Percentiles rank a stretch among this genome's conserved stretches.
Conservation (phyloP, 768 basidiomycete species). For the Neoboletus subvelutipes region DNA sequence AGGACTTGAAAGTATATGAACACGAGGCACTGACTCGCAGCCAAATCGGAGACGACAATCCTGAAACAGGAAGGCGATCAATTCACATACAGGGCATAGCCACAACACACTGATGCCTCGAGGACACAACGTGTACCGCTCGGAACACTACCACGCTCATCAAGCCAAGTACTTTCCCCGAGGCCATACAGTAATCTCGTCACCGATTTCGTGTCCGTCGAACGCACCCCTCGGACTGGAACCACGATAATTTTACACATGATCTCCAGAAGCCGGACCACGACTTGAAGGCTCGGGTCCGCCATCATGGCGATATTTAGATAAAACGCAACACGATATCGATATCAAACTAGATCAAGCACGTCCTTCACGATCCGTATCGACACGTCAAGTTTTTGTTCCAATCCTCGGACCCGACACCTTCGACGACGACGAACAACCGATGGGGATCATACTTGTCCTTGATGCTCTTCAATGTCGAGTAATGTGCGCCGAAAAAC, state of each 20-base stretch:
- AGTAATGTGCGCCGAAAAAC: conserved; percentile 49
- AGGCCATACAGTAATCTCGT: conserved; percentile 1
- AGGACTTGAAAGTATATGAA: background rate
- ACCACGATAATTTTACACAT: background rate
- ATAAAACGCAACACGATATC: background rate
- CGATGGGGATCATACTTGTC: conserved; percentile 42
- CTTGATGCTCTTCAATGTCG: conserved; percentile 42
- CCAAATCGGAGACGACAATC: background rate
- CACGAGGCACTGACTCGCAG: conserved; percentile 6
- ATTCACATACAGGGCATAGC: conserved; percentile 6
- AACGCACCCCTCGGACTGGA: background rate
- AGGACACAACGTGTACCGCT: conserved; percentile 19
- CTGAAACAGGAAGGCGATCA: conserved; percentile 1
- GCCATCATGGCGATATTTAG: background rate
- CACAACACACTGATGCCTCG: conserved; percentile 22
- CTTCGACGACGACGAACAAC: conserved; percentile 46
- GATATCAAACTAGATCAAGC: too few relatives aligned
- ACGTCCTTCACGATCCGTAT: background rate
- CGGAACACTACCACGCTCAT: conserved; percentile 2
- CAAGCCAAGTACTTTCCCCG: background rate
- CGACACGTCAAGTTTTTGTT: conserved; percentile 32
- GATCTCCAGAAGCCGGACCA: background rate
- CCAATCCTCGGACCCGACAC: conserved; percentile 54
- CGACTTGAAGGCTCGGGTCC: background rate
- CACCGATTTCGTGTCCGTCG: background rate